Evolutionary conservation across 495 filamentous ascomycete species (phyloP), one percentile per base, ranked within the genome.

Genomic region (Penicillium steckii): DNA sequence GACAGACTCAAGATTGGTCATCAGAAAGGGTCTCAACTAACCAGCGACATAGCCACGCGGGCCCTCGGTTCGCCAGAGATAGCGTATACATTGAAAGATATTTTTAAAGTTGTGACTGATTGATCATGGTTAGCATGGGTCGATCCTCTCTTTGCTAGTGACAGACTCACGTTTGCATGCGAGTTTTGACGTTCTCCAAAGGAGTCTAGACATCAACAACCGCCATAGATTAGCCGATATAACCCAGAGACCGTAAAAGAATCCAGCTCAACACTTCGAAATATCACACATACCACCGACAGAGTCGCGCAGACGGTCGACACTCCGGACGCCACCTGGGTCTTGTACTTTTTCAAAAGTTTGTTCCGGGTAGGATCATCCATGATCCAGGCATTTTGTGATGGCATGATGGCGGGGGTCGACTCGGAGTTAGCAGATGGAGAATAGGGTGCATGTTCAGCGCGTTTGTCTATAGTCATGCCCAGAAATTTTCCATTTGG

Each of bases 171-270:
- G 75, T 75, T 58, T 78, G 75, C 75, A 78, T 78, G 9, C 75
- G 75, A 26, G 75, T 78, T 57, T 78, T 78, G 32, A 78, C 56
- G 56, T 78, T 78, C 48, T 78, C 75, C 42, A 78, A 45, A 33
- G 75, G 75, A 29, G 73, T 76, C 75, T 78, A 42, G 17, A 43
- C n/a, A 33, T 6, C 7, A 42, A 22, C 29, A n/a, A n/a, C n/a
- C n/a, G n/a, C n/a, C n/a, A n/a, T n/a, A n/a, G n/a, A n/a, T n/a
- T n/a, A n/a, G n/a, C n/a, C n/a, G n/a, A n/a, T n/a, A n/a, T n/a
- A n/a, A n/a, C n/a, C n/a, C n/a, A n/a, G 12, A 18, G 8, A 19
- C 23, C 18, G 32, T 17, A 17, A 12, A 27, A 42, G n/a, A n/a
- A n/a, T n/a, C n/a, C n/a, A n/a, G n/a, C n/a, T n/a, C n/a, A n/a